phyloP scores from a whole-genome alignment of 108 stramenopile species.

The Discostella stelligeroides region DNA sequence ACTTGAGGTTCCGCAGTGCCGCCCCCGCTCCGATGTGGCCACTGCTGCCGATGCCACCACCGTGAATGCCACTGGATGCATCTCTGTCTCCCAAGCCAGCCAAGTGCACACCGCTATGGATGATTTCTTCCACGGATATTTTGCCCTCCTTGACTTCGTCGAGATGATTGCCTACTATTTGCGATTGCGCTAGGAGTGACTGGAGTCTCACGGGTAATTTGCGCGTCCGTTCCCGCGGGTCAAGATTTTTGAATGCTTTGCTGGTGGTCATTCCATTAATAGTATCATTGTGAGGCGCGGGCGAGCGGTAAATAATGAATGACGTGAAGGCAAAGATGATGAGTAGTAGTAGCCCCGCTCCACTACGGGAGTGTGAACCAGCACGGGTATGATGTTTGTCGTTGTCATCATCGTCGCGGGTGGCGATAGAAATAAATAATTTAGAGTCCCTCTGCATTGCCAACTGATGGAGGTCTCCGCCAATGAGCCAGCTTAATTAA shows the following conservation, averaged over 20 bases:
- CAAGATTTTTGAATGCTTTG: constrained; percentile 1
- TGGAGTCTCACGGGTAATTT: constrained; percentile 55
- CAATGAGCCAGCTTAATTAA: too few relatives aligned
- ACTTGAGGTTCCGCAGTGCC: constrained; percentile 35
- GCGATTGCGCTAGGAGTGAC: constrained; percentile 55
- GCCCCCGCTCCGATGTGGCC: constrained; percentile 33
- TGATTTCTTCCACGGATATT: constrained; percentile 78
- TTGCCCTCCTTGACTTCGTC: constrained; percentile 71
- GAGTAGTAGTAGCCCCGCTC: too few relatives aligned
- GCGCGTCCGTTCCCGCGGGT: constrained; percentile 41
- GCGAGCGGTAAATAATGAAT: constrained; percentile 26
- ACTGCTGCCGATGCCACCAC: constrained; percentile 39
- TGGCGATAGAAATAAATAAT: not conserved
- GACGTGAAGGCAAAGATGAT: too few relatives aligned
- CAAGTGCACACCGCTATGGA: constrained; percentile 41
- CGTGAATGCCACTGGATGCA: constrained; percentile 1
- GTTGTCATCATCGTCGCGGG: constrained; percentile 7
- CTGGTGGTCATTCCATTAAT: too few relatives aligned
- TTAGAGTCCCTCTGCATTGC: constrained; percentile 7
- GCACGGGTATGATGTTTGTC: constrained; percentile 13
- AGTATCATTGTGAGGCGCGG: constrained; percentile 35
- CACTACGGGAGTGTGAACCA: constrained; percentile 24
- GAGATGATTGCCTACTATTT: constrained; percentile 81
- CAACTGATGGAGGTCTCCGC: too few relatives aligned
- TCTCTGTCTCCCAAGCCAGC: constrained; percentile 11